Percentiles rank a stretch among this genome's conserved stretches.
phyloP scores from a whole-genome alignment of 768 basidiomycete species.

The Strobilomyces echinocephalus region DNA sequence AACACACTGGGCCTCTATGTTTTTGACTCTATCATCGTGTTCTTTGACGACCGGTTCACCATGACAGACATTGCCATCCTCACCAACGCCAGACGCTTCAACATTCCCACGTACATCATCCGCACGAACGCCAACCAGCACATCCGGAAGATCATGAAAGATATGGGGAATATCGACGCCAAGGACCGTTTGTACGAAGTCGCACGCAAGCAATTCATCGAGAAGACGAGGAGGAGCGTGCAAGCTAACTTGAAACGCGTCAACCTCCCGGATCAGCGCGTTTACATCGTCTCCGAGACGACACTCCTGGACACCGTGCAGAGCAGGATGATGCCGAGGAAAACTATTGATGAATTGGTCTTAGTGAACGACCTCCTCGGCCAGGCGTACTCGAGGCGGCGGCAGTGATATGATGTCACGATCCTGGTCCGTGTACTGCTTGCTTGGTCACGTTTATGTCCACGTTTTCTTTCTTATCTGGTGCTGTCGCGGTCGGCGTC shows the following conservation, averaged over 20 bases:
- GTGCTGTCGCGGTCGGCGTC: too few species aligned
- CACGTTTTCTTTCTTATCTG: too few species aligned
- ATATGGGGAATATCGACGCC: not conserved
- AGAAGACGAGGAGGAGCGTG: slow-evolving; percentile 10
- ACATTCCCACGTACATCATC: not conserved
- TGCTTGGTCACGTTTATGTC: too few species aligned
- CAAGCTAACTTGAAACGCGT: slow-evolving; percentile 12
- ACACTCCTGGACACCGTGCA: slow-evolving; percentile 13
- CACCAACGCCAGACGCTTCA: not conserved
- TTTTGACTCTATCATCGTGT: not conserved
- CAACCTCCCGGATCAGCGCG: slow-evolving; percentile 17
- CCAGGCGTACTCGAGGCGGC: not conserved
- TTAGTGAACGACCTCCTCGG: not conserved
- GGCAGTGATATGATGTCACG: too few species aligned
- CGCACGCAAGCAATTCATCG: slow-evolving; percentile 10
- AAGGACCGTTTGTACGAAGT: not conserved
- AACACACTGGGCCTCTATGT: not conserved
- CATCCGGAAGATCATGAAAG: not conserved
- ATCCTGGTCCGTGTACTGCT: too few species aligned
- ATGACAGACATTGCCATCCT: not conserved
- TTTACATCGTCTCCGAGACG: slow-evolving; percentile 21
- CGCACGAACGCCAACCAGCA: not conserved
- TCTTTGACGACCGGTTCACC: not conserved
- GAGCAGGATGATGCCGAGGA: slow-evolving; percentile 4
- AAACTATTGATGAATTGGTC: slow-evolving; percentile 3